Conservation (phyloP, 805 yeast genomes). For the Candida railenensis region DNA sequence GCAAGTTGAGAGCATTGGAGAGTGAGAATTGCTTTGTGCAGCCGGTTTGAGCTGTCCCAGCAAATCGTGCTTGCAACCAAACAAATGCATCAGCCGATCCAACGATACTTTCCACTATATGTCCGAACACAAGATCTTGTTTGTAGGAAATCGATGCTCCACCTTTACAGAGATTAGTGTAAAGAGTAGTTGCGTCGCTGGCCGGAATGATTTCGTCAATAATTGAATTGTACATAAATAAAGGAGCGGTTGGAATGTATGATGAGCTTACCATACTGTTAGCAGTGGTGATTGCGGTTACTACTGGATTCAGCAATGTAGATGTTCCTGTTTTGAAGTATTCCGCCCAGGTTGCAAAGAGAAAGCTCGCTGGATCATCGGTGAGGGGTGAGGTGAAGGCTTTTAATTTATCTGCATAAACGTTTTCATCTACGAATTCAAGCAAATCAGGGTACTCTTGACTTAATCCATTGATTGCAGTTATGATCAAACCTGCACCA, state of each 20-base stretch:
- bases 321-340: conserved; percentile 6
- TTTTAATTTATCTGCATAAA: conserved; percentile 2
- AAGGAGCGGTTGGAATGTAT: conserved; percentile 19
- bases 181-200: conserved; percentile 12
- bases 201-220: conserved; percentile 18
- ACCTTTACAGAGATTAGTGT: conserved; percentile 20
- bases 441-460: conserved; percentile 22
- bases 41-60: conserved; percentile 11
- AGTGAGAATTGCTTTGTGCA: conserved; percentile 10
- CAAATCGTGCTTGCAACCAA: conserved; percentile 17
- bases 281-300: background rate
- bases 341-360: background rate
- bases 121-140: conserved; percentile 15
- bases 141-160: conserved; percentile 25
- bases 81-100: conserved; percentile 19
- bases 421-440: conserved; percentile 3
- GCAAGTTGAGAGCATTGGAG: background rate
- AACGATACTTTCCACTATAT: conserved; percentile 12
- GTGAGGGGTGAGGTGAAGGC: background rate
- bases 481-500: conserved; percentile 22
- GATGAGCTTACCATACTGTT: background rate
- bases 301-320: background rate
- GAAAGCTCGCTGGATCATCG: background rate
- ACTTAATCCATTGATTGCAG: conserved; percentile 22
- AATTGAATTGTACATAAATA: conserved; percentile 18